Base-by-base conservation (phyloP, 2,329 filamentous ascomycete species). In the Pseudopithomyces chartarum region DNA sequence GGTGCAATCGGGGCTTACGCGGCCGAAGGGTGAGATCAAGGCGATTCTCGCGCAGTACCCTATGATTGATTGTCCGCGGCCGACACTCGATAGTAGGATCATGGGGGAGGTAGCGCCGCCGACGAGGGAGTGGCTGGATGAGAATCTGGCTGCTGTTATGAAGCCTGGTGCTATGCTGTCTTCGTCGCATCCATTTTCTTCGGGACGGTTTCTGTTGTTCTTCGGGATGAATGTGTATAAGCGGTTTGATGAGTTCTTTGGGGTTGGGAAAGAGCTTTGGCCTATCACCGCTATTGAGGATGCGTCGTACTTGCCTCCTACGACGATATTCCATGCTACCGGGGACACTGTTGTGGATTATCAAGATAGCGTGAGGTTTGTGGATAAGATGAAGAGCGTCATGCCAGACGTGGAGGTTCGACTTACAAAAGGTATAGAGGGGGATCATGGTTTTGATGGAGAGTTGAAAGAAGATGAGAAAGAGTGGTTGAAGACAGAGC, bases 401-500 rank as follows among this genome's bases (percentile, higher is more conserved):
- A 49, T 67, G 29, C 55, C 58, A 12, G 59, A 59, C 2, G 38
- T 52, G 13, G 62, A 68, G 45, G 57, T 71, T 1, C 66, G 54
- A 43, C 52, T 73, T 7, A 56, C 58, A 43, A 50, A 63, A 11
- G 13, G 56, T 34, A 22, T 62, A 15, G 60, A 63, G 0, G 51
- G 60, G 40, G 68, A 73, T 33, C 73, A 75, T 63, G 73, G 72
- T 3, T 75, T 75, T 42, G 72, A 73, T 55, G 54, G 45, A 17
- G 57, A 55, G 13, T 12, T 54, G 3, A 65, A 65, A 32, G 67
- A 71, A 38, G 64, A 69, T 32, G 67, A 73, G 45, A 57, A 64
- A 32, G 29, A 33, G 12, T 75, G 73, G 71, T 56, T 75, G 40
- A 68, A 58, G 33, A 64, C 71, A n/a, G 65, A 64, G 8, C 38